Conservation (phyloP, 164 flowering plant species). For the Warburgia ugandensis region DNA sequence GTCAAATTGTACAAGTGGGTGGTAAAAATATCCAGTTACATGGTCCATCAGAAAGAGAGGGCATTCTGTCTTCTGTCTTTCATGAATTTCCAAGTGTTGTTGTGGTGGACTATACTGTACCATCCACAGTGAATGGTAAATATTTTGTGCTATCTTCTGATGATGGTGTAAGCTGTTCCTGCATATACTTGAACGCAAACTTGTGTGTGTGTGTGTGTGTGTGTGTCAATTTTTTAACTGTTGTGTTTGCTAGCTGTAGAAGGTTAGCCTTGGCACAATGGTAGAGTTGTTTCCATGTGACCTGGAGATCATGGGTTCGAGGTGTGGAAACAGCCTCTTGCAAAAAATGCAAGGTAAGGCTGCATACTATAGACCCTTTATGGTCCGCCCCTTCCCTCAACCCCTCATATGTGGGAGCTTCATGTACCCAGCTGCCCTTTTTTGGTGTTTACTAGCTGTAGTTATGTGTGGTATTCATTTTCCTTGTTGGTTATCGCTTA, state of each 20-base stretch:
- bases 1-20: constrained; percentile 40
- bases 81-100: constrained; percentile 57
- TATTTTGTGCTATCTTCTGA: not conserved
- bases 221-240: no score
- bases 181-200: not conserved
- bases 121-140: constrained; percentile 84
- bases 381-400: no score
- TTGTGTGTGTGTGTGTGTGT: not conserved
- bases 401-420: no score
- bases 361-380: not conserved
- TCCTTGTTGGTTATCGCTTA: not conserved
- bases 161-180: not conserved
- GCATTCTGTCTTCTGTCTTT: constrained; percentile 46
- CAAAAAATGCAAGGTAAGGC: not conserved
- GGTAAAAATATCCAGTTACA: constrained; percentile 61
- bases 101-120: constrained; percentile 86
- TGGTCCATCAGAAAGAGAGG: constrained; percentile 63
- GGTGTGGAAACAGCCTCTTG: no score
- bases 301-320: no score
- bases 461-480: not conserved
- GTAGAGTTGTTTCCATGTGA: no score
- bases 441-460: not conserved
- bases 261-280: not conserved
- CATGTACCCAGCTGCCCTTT: no score
- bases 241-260: not conserved